phyloP scores from a whole-genome alignment of 495 filamentous ascomycete species.

The Annulohypoxylon nitens region DNA sequence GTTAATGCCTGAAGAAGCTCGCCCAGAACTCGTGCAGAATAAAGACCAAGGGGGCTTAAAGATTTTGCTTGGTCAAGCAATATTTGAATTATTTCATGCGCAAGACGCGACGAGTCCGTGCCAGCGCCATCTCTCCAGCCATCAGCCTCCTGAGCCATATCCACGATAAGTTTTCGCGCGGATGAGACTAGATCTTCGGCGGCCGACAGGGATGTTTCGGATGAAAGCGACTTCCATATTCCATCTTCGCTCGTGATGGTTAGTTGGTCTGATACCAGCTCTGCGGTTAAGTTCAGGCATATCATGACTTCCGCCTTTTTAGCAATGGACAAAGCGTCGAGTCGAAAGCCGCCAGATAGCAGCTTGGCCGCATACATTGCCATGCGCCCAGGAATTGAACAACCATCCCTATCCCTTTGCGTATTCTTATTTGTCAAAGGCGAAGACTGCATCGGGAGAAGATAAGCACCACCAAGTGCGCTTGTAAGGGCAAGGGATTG shows the following conservation, averaged over 20 bases:
- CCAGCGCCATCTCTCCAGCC: conserved; percentile 52
- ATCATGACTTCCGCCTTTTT: conserved; percentile 57
- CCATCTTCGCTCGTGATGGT: conserved; percentile 49
- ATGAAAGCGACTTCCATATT: conserved; percentile 53
- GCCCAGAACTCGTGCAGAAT: conserved; percentile 62
- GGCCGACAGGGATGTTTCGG: conserved; percentile 67
- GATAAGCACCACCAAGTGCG: conserved; percentile 75
- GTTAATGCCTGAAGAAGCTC: conserved; percentile 56
- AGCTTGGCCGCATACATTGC: conserved; percentile 73
- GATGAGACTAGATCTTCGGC: conserved; percentile 71
- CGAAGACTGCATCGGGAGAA: conserved; percentile 64
- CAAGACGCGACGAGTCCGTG: conserved; percentile 44
- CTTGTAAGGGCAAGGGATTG: conserved; percentile 78
- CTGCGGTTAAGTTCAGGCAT: conserved; percentile 56
- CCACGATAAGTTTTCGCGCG: conserved; percentile 66
- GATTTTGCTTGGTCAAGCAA: conserved; percentile 52
- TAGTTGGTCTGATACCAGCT: conserved; percentile 61
- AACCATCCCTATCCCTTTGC: conserved; percentile 73
- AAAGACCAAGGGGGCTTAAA: conserved; percentile 57
- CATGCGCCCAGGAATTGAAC: conserved; percentile 80
- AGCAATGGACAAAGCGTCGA: conserved; percentile 49
- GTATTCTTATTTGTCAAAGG: conserved; percentile 34
- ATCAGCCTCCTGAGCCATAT: conserved; percentile 55
- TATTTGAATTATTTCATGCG: conserved; percentile 54
- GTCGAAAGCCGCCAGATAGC: conserved; percentile 54